Evolutionary conservation across 73 alveolate species (phyloP).

Genomic region (Paramecium sonneborni): DNA sequence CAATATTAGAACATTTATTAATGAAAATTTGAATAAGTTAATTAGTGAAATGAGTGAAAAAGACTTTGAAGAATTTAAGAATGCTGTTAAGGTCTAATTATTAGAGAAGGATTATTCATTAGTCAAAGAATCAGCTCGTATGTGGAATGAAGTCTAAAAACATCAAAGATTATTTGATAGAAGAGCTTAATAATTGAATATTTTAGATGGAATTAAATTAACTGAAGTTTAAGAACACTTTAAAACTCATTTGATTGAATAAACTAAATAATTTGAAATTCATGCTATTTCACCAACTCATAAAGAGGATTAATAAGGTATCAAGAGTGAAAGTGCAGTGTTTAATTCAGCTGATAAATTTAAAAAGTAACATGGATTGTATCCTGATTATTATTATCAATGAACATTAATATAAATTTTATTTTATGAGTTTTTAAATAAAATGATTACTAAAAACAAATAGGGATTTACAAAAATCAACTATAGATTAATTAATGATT

Average conservation of each 20-base stretch:
- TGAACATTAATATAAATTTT: not conserved
- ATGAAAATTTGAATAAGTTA: not conserved
- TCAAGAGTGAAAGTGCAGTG: not conserved
- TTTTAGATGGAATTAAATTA: not conserved
- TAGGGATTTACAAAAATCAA: not conserved
- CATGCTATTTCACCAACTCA: constrained; percentile 55
- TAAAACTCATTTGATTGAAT: not conserved
- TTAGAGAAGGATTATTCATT: constrained; percentile 39
- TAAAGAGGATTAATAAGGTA: not conserved
- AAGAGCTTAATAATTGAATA: not conserved
- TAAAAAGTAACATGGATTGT: not conserved
- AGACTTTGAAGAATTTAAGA: constrained; percentile 42
- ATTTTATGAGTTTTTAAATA: constrained; percentile 24
- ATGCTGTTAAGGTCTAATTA: constrained; percentile 38
- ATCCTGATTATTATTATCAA: constrained; percentile 44
- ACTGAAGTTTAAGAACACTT: not conserved
- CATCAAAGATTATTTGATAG: constrained; percentile 60
- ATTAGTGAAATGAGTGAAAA: constrained; percentile 29
- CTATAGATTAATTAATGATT: not conserved
- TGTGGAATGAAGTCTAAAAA: constrained; percentile 59
- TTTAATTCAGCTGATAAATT: not conserved
- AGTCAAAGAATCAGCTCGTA: constrained; percentile 45
- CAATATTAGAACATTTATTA: not conserved
- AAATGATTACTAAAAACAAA: not conserved
- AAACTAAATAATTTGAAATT: not conserved